Base-by-base conservation (phyloP, 371 early-diverging fungal genomes). In the Apophysomyces ossiformis region DNA sequence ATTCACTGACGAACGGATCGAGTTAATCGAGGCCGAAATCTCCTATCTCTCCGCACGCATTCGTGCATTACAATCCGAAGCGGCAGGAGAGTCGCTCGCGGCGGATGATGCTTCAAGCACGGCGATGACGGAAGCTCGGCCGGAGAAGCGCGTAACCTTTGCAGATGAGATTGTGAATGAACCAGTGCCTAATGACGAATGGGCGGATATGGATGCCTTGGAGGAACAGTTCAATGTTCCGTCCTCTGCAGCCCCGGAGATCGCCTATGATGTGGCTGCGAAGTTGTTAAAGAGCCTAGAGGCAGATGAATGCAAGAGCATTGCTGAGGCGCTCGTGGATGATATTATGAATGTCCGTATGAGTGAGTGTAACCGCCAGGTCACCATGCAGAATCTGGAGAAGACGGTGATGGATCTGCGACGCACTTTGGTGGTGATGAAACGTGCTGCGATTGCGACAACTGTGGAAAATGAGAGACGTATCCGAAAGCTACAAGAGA, bases 1-100 rank as follows among this genome's bases (percentile, higher is more conserved):
- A 26, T 88, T 92, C 65, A 90, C 91, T 75, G 92, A 94, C 66
- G 94, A 94, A 50, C 90, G 94, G 6, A 84, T 96, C 39, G 90
- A 90, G 44, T 83, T 92, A 63, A 89, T 96, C 32, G 93, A 92
- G 56, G 89, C 94, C 11, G 96, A 95, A 69, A 87, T 96, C 26
- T 80, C 89, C 7, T 92, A 90, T 70, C 72, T 92, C 32, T 86
- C 90, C 36, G 89, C 90, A 44, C 84, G 90, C 45, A 87, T 94
- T 50, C 83, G 86, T 16, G 87, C 89, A 13, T 71, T 90, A 15
- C 90, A 92, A 70, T 87, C 89, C 7, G 91, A 92, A 64, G 87
- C 90, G 7, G 88, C 89, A 13, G 86, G 79, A 15, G 82, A 81
- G 41, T 68, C 73, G 68, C 82, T 43, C 37, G 63, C 68, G 3